Evolutionary conservation across 2,329 filamentous ascomycete genomes (phyloP).

Genomic region (Calonectria pseudoreteaudii): DNA sequence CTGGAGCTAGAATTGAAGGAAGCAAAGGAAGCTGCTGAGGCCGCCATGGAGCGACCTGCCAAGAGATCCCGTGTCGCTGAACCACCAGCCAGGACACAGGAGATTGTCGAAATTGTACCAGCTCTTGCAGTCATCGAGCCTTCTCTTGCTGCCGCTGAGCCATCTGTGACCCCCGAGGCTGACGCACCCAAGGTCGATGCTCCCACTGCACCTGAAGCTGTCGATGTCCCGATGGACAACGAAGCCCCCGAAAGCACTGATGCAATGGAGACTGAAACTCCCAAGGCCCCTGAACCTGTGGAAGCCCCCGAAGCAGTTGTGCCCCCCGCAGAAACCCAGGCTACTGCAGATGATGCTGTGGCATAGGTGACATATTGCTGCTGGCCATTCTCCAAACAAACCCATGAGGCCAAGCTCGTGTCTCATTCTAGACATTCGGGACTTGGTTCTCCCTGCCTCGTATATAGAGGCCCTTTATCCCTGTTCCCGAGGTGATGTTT

Average conservation of each 20-base stretch:
- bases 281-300: conserved; percentile 14
- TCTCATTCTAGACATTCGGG: not conserved
- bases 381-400: conserved; percentile 3
- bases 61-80: conserved; percentile 44
- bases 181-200: conserved; percentile 19
- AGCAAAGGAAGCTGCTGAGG: conserved; percentile 29
- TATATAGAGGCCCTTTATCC: not conserved
- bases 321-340: not conserved
- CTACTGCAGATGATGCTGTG: conserved; percentile 22
- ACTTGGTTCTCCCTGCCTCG: conserved; percentile 2
- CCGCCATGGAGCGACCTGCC: conserved; percentile 39
- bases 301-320: conserved; percentile 22
- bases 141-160: conserved; percentile 6
- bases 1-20: conserved; percentile 71
- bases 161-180: conserved; percentile 13
- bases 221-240: conserved; percentile 10
- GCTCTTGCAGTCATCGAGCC: not conserved
- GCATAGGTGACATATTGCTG: conserved; percentile 29
- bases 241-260: not conserved
- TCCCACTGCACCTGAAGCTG: conserved; percentile 9
- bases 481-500: conserved; percentile 7
- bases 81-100: conserved; percentile 29
- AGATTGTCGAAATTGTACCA: conserved; percentile 20
- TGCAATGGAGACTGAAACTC: not conserved
- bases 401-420: not conserved